Evolutionary conservation across 2,329 filamentous ascomycete species (phyloP).

Genomic region (Achaetomium macrosporum): DNA sequence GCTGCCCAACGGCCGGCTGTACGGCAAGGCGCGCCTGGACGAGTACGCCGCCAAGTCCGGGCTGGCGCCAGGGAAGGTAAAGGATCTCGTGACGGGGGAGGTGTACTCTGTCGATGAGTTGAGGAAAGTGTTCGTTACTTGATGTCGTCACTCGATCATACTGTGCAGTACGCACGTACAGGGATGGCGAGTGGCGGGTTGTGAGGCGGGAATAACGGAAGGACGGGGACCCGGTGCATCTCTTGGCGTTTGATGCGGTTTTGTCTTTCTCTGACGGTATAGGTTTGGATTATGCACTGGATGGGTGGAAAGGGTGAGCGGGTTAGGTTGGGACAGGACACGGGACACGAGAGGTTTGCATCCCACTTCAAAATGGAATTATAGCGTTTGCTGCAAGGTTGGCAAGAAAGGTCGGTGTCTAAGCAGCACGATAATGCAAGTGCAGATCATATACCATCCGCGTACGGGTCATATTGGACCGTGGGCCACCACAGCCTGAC

Average conservation of each 20-base stretch:
- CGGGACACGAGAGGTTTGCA: not conserved
- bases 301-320: not conserved
- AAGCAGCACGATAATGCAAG: not conserved
- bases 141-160: not conserved
- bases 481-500: too few species aligned
- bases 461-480: too few species aligned
- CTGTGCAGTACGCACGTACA: too few species aligned
- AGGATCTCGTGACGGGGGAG: conserved; percentile 72
- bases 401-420: not conserved
- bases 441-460: not conserved
- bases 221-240: not conserved
- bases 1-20: conserved; percentile 80
- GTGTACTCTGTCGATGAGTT: conserved; percentile 56
- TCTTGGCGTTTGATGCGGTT: not conserved
- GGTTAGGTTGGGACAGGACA: not conserved
- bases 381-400: not conserved
- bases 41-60: conserved; percentile 76
- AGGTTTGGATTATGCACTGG: not conserved
- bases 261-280: not conserved
- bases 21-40: conserved; percentile 67
- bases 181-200: not conserved
- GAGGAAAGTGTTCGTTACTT: conserved; percentile 81
- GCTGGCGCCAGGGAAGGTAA: conserved; percentile 58
- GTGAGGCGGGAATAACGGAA: too few species aligned
- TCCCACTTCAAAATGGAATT: not conserved